These are phyloP conservation scores for Ophiostoma ulmi DNA, from an alignment of 2,329 filamentous ascomycete genomes.

Conservation along the genomic window DNA sequence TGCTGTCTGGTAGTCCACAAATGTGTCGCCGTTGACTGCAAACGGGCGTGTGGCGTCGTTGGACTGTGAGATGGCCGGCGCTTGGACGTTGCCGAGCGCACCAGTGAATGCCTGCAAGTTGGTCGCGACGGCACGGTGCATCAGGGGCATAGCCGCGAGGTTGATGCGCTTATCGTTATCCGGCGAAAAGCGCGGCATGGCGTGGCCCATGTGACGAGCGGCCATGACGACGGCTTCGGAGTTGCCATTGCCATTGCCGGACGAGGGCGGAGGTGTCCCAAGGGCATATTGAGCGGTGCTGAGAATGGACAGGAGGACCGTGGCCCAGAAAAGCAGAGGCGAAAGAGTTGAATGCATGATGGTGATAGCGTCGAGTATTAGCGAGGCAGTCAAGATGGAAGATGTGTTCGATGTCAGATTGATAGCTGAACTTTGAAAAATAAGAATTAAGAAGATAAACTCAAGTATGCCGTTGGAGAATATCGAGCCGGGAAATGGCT, in stretches of 20 bases:
- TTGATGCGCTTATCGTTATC: conserved; percentile 13
- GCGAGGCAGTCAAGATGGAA: not conserved
- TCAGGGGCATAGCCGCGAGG: conserved; percentile 14
- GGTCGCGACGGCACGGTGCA: conserved; percentile 21
- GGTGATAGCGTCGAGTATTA: not conserved
- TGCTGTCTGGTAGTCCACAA: conserved; percentile 43
- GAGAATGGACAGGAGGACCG: conserved; percentile 6
- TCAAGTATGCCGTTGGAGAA: not conserved
- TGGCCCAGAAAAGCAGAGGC: conserved; percentile 18
- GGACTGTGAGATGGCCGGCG: conserved; percentile 40
- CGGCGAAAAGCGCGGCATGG: conserved; percentile 16
- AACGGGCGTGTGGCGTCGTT: conserved; percentile 40
- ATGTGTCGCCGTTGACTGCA: conserved; percentile 42
- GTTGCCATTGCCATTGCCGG: not conserved
- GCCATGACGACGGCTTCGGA: not conserved
- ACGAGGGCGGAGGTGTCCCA: conserved; percentile 13
- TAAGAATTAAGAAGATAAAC: not conserved
- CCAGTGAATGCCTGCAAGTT: conserved; percentile 43
- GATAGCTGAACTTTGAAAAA: not conserved
- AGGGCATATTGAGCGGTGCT: conserved; percentile 14
- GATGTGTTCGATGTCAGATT: not conserved
- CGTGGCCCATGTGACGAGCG: not conserved
- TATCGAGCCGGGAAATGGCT: not conserved
- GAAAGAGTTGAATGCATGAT: not conserved
- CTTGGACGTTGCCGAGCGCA: conserved; percentile 38